These are phyloP conservation scores for Colletotrichum tamarilloi DNA, from an alignment of 2,329 filamentous ascomycete species.

Conservation along the genomic window DNA sequence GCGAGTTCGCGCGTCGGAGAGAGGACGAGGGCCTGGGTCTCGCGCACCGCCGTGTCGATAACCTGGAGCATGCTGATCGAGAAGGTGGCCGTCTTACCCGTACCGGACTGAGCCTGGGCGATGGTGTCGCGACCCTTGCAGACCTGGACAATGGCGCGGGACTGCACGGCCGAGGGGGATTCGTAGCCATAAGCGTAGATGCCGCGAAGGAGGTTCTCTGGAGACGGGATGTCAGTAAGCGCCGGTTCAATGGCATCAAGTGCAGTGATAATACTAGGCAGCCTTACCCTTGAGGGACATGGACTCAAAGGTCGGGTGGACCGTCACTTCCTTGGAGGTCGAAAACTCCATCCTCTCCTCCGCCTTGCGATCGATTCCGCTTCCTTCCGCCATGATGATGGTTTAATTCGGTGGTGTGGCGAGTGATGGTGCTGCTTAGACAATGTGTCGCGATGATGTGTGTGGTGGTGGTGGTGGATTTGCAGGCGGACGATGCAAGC, in stretches of 20 bases:
- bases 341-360: conserved; percentile 99
- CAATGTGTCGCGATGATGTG: neutral
- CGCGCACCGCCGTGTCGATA: conserved; percentile 91
- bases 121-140: conserved; percentile 99
- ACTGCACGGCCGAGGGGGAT: conserved; percentile 97
- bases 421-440: neutral
- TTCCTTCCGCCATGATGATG: conserved; percentile 82
- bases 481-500: neutral
- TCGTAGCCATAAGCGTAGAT: conserved; percentile 99
- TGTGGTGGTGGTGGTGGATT: neutral
- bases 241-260: neutral
- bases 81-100: conserved; percentile 96
- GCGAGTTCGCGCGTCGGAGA: conserved; percentile 97
- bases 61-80: conserved; percentile 96
- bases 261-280: neutral
- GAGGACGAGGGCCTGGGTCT: conserved; percentile 94
- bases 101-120: conserved; percentile 96
- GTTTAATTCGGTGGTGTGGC: neutral
- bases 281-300: conserved; percentile 88
- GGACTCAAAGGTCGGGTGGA: conserved; percentile 91
- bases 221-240: neutral
- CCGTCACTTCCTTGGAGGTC: conserved; percentile 97
- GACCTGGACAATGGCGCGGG: conserved; percentile 96
- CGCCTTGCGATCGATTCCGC: conserved; percentile 84
- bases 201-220: conserved; percentile 92